phyloP scores from a whole-genome alignment of 1,284 basidiomycete genomes.

The Puccinia novopanici region DNA sequence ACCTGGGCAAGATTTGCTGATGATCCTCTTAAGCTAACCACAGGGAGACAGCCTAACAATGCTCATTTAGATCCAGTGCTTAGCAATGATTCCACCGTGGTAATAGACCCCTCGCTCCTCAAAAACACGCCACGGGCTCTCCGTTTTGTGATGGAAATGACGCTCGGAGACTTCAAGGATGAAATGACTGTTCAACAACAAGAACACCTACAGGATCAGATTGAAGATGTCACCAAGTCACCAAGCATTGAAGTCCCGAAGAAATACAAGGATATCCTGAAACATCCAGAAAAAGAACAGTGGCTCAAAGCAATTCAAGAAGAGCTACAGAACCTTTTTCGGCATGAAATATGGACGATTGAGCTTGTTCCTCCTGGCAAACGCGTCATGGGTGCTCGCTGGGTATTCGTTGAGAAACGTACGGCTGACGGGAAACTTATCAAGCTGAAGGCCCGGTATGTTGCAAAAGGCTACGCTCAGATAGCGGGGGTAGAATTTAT shows the following conservation, averaged over 20 bases:
- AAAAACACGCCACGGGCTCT: not conserved
- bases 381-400: not conserved
- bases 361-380: not conserved
- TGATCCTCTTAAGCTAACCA: not conserved
- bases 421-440: not conserved
- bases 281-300: not conserved
- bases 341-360: no score
- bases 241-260: not conserved
- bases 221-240: not conserved
- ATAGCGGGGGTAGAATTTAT: slow-evolving; percentile 7
- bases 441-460: slow-evolving; percentile 10
- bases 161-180: not conserved
- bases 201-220: not conserved
- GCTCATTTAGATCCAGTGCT: not conserved
- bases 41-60: not conserved
- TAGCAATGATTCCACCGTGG: no score
- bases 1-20: slow-evolving; percentile 13
- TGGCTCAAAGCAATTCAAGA: no score
- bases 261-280: not conserved
- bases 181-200: not conserved
- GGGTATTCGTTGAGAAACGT: slow-evolving; percentile 11
- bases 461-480: slow-evolving; percentile 23
- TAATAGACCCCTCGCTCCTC: not conserved
- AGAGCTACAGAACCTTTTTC: no score
- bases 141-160: not conserved